Conservation (phyloP, 2,329 filamentous ascomycete genomes). For the Penicillium nordicum region DNA sequence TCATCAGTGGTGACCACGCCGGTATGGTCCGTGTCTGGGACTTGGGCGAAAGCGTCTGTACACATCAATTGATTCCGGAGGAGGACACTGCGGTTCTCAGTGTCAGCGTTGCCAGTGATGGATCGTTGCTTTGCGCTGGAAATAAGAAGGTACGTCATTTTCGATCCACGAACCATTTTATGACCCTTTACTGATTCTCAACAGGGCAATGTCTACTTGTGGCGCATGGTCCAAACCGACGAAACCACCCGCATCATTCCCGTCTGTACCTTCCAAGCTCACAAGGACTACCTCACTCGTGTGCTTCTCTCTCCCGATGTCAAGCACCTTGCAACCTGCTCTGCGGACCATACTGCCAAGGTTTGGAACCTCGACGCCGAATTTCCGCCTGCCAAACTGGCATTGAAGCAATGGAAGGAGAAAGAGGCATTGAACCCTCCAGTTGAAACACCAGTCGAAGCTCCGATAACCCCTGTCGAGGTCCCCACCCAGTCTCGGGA, state of each 20-base stretch:
- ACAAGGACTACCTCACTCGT: conserved; percentile 89
- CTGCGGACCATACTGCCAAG: conserved; percentile 88
- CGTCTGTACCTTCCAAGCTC: conserved; percentile 82
- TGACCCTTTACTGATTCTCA: conserved; percentile 4
- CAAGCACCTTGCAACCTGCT: conserved; percentile 90
- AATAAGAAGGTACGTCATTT: conserved; percentile 68
- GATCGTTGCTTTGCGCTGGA: conserved; percentile 85
- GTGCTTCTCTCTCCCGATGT: conserved; percentile 90
- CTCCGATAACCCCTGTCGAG: conserved; percentile 20
- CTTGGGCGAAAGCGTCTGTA: conserved; percentile 92
- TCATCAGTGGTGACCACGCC: conserved; percentile 91
- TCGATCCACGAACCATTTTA: neutral
- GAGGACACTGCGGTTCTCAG: conserved; percentile 91
- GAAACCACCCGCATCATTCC: conserved; percentile 82
- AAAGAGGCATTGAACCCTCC: conserved; percentile 16
- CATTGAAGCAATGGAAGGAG: conserved; percentile 24
- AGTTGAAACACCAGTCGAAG: conserved; percentile 11
- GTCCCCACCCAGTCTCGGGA: conserved; percentile 21
- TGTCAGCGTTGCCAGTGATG: conserved; percentile 93
- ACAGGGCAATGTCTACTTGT: conserved; percentile 94
- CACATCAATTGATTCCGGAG: conserved; percentile 91
- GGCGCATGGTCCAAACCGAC: conserved; percentile 81
- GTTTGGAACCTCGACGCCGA: conserved; percentile 92
- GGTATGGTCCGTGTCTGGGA: conserved; percentile 97
- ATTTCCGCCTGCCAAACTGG: conserved; percentile 41